Conservation (phyloP, 116 monocot genomes). For the Iris pallida region DNA sequence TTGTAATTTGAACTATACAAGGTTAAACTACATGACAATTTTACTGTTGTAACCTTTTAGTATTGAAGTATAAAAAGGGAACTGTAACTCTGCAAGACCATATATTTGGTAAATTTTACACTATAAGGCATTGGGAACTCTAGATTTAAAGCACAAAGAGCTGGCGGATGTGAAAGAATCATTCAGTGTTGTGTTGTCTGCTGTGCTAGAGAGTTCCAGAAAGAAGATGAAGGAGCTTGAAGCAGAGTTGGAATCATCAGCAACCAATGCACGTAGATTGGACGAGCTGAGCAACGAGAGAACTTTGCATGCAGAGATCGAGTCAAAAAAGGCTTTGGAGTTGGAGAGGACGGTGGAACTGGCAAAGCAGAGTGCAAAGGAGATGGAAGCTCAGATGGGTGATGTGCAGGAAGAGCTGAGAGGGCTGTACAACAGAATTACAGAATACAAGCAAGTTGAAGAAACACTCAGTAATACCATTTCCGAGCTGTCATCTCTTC, state of each 20-base stretch:
- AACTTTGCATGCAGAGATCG: conserved; percentile 37
- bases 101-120: too few species aligned
- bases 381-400: conserved; percentile 51
- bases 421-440: conserved; percentile 30
- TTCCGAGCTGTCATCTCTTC: conserved; percentile 31
- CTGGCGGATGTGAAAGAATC: conserved; percentile 47
- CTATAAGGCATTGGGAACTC: conserved; percentile 18
- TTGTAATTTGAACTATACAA: too few species aligned
- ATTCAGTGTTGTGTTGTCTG: conserved; percentile 31
- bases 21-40: too few species aligned
- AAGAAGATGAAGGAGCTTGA: conserved; percentile 56
- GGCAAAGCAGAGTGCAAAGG: conserved; percentile 37
- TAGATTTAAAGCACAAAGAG: conserved; percentile 46
- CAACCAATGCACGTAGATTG: conserved; percentile 29
- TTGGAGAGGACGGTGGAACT: conserved; percentile 58
- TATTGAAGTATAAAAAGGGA: too few species aligned
- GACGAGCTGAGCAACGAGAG: conserved; percentile 44
- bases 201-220: conserved; percentile 49
- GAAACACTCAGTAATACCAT: conserved; percentile 44
- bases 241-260: conserved; percentile 30
- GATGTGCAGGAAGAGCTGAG: conserved; percentile 53
- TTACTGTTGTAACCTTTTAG: too few species aligned
- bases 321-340: conserved; percentile 59
- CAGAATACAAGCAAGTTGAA: conserved; percentile 43
- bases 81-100: too few species aligned